Evolutionary conservation across 2,329 filamentous ascomycete species (phyloP).

Genomic region (Nemania sp.): DNA sequence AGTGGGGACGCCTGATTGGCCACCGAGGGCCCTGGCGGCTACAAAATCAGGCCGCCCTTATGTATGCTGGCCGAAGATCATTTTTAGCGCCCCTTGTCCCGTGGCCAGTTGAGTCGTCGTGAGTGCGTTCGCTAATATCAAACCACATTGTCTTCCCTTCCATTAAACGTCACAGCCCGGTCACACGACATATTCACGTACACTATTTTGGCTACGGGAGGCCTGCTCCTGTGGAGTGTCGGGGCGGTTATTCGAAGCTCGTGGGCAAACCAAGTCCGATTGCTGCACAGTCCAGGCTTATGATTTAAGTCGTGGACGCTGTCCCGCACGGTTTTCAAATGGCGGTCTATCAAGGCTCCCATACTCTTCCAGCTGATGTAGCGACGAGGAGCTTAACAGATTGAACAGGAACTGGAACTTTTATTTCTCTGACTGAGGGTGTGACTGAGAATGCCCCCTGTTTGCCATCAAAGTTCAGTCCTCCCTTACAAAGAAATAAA

Average conservation of each 20-base stretch:
- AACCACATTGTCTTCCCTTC: neutral
- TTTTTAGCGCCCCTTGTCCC: conserved; percentile 5
- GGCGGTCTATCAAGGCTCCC: too few relatives aligned
- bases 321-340: too few relatives aligned
- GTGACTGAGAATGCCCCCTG: too few relatives aligned
- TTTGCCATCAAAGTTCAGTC: too few relatives aligned
- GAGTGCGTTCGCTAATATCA: conserved; percentile 7
- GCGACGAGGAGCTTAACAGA: too few relatives aligned
- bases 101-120: neutral
- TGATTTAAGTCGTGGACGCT: too few relatives aligned
- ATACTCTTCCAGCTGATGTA: too few relatives aligned
- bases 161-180: neutral
- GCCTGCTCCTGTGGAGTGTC: neutral
- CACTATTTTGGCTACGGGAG: neutral
- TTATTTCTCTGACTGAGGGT: too few relatives aligned
- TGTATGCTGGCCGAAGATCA: too few relatives aligned
- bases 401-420: too few relatives aligned
- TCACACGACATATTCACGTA: neutral
- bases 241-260: neutral
- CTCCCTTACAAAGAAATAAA: too few relatives aligned
- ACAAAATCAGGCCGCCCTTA: conserved; percentile 11
- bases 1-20: conserved; percentile 32
- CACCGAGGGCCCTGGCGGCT: conserved; percentile 26
- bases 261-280: neutral
- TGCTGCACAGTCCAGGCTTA: too few relatives aligned